Conservation (phyloP, 1,284 basidiomycete species). For the Pulveroboletus sp. region DNA sequence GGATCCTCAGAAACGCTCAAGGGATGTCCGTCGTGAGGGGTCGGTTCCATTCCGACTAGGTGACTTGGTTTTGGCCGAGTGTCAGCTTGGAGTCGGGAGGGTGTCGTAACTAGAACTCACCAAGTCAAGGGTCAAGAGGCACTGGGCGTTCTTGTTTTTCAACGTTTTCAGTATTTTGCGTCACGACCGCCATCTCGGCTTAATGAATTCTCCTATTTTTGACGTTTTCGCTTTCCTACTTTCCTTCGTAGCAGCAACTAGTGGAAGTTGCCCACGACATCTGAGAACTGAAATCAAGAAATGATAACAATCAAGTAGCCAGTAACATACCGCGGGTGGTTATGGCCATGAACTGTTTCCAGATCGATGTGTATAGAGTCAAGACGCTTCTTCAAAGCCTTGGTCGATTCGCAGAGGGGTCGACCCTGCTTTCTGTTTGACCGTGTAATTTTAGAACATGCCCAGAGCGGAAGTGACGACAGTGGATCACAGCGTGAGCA, state of each 20-base stretch:
- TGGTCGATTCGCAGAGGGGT: slow-evolving; percentile 1
- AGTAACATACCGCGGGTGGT: neutral
- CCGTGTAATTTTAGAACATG: slow-evolving; percentile 16
- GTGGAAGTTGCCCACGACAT: neutral
- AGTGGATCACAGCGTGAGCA: slow-evolving; percentile 3
- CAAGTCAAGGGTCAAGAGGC: neutral
- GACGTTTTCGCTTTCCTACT: neutral
- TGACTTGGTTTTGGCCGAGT: neutral
- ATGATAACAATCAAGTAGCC: neutral
- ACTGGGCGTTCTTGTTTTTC: neutral
- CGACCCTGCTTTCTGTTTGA: slow-evolving; percentile 9
- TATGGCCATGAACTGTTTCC: slow-evolving; percentile 12
- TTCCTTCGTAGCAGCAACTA: neutral
- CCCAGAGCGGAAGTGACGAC: slow-evolving; percentile 11
- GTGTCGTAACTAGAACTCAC: neutral
- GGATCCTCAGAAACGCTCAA: neutral
- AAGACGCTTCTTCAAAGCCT: slow-evolving; percentile 7
- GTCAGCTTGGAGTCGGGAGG: too few species aligned
- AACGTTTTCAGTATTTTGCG: neutral
- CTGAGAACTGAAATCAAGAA: slow-evolving; percentile 1
- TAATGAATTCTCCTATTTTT: neutral
- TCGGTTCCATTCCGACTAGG: neutral
- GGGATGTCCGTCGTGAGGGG: neutral
- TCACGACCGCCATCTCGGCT: neutral
- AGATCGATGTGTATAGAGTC: slow-evolving; percentile 6